Evolutionary conservation across 192 early-diverging fungal genomes (phyloP).

Genomic region (Coemansia sp.): DNA sequence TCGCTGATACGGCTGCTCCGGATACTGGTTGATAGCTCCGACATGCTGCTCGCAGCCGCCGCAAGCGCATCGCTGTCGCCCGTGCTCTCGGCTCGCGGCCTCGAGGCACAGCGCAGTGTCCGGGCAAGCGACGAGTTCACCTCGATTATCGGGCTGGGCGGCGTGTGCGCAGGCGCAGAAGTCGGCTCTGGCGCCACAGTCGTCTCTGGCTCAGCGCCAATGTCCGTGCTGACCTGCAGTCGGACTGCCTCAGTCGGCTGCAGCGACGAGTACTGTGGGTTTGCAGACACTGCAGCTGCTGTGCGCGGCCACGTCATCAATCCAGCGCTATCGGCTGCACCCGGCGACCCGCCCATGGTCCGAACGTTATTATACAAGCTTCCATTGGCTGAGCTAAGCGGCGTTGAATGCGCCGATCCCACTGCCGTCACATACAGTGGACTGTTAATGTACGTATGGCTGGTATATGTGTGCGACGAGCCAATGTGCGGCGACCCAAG

Average conservation of each 20-base stretch:
- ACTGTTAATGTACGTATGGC: neutral
- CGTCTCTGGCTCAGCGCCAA: neutral
- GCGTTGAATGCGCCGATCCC: conserved; percentile 17
- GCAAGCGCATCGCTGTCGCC: neutral
- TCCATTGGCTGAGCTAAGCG: conserved; percentile 33
- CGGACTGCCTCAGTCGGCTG: neutral
- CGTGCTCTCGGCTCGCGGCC: neutral
- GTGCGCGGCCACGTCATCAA: neutral
- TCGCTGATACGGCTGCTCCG: conserved; percentile 8
- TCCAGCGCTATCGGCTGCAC: neutral
- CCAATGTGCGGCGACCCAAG: neutral
- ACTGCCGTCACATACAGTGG: neutral
- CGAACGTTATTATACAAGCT: conserved; percentile 31
- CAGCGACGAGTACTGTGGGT: neutral
- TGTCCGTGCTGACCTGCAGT: neutral
- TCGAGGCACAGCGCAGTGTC: conserved; percentile 17
- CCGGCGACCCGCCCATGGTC: conserved; percentile 18
- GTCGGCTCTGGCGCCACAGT: neutral
- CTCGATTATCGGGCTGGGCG: conserved; percentile 45
- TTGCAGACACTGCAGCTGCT: neutral
- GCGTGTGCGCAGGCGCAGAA: conserved; percentile 6
- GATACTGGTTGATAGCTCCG: neutral
- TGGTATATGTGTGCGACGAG: neutral
- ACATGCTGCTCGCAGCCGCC: neutral
- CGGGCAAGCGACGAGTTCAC: conserved; percentile 25